Evolutionary conservation across 306 rosid species (phyloP).

Genomic region (Cucumis hystrix): DNA sequence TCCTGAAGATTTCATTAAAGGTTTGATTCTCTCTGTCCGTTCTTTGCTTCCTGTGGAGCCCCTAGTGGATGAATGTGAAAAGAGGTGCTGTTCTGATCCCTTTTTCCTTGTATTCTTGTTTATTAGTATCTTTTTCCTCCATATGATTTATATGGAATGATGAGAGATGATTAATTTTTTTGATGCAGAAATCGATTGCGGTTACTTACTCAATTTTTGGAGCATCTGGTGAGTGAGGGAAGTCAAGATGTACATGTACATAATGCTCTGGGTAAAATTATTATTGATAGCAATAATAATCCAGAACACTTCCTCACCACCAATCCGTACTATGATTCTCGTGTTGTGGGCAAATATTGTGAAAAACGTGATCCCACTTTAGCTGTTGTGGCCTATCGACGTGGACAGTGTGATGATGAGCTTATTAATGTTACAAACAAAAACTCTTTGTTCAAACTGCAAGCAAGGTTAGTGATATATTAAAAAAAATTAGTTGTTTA

Average conservation of each 20-base stretch:
- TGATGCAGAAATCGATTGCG: conserved; percentile 87
- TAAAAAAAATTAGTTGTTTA: not conserved
- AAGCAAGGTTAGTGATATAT: conserved; percentile 74
- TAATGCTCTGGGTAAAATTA: conserved; percentile 95
- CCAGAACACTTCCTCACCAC: conserved; percentile 99
- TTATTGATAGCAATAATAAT: conserved; percentile 94
- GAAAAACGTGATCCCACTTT: conserved; percentile 99
- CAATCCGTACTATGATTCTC: conserved; percentile 96
- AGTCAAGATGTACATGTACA: conserved; percentile 99
- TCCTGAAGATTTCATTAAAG: conserved; percentile 97
- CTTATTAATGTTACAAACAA: conserved; percentile 91
- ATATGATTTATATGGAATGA: not conserved
- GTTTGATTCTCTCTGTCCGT: conserved; percentile 93
- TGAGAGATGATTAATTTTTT: conserved; percentile 7
- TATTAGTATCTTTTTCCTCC: conserved; percentile 6
- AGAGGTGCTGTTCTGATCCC: conserved; percentile 42
- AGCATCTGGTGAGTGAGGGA: conserved; percentile 99
- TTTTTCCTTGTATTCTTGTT: not conserved
- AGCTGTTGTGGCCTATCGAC: conserved; percentile 92
- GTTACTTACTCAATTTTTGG: conserved; percentile 88
- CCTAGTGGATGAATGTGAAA: conserved; percentile 95
- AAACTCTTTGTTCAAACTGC: conserved; percentile 91
- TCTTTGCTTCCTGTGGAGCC: conserved; percentile 99
- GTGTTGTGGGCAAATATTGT: conserved; percentile 98
- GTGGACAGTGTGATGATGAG: conserved; percentile 98